A percentile compares a stretch with the other conserved stretches of the same genome.
Conservation (phyloP, 202 grass and related monocot genomes). For the Saccharum hybrid region DNA sequence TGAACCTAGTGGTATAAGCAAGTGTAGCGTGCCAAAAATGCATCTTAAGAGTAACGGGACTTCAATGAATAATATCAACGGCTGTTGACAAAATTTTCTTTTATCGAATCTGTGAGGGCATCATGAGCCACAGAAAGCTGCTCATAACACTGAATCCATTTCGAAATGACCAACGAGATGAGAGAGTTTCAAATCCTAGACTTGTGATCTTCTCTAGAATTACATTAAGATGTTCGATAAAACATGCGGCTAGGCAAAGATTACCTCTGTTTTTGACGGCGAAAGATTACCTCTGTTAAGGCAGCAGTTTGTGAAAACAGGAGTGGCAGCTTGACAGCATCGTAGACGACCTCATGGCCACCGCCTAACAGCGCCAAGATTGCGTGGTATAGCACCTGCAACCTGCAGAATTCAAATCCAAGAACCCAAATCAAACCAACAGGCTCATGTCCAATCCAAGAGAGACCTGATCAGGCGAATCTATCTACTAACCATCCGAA, state of each 20-base stretch:
- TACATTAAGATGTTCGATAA: neutral
- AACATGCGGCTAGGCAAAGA: neutral
- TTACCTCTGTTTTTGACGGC: too few species aligned
- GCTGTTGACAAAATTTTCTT: too few species aligned
- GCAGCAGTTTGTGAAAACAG: constrained; percentile 60
- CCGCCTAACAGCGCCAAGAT: constrained; percentile 41
- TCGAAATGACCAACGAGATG: too few species aligned
- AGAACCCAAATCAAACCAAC: neutral
- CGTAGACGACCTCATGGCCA: constrained; percentile 52
- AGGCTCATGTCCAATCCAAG: neutral
- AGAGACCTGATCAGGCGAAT: neutral
- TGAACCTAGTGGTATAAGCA: too few species aligned
- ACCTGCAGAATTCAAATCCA: constrained; percentile 42
- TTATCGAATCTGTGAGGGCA: too few species aligned
- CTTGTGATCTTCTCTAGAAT: neutral
- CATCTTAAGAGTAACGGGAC: too few species aligned
- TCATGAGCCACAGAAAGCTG: too few species aligned
- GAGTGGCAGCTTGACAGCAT: constrained; percentile 56
- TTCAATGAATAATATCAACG: too few species aligned
- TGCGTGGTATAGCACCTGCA: constrained; percentile 55
- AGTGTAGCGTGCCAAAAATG: too few species aligned
- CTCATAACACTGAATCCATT: too few species aligned
- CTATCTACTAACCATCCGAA: constrained; percentile 32
- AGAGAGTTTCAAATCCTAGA: too few species aligned
- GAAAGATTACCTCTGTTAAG: constrained; percentile 62